These are phyloP conservation scores for Aspergillus asperescens DNA, from an alignment of 495 filamentous ascomycete species.

Conservation along the genomic window DNA sequence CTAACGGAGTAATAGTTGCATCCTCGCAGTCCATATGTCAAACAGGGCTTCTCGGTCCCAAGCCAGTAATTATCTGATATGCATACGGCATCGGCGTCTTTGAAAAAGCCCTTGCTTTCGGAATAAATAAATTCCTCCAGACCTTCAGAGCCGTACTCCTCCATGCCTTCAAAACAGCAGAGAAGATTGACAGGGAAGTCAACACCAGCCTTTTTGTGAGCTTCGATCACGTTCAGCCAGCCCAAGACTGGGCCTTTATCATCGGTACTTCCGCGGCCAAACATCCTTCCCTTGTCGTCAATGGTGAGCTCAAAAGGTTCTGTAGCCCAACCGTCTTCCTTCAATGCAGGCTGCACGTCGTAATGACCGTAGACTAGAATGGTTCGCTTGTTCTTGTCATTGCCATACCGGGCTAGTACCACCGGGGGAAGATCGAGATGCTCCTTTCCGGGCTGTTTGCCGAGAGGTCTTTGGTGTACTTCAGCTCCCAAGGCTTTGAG, in stretches of 20 bases:
- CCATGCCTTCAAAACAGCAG: slow-evolving; percentile 99
- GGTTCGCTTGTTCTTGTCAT: slow-evolving; percentile 83
- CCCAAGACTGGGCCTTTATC: slow-evolving; percentile 98
- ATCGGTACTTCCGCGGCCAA: slow-evolving; percentile 89
- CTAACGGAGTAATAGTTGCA: slow-evolving; percentile 94
- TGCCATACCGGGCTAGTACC: slow-evolving; percentile 84
- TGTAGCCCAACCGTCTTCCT: slow-evolving; percentile 93
- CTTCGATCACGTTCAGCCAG: slow-evolving; percentile 97
- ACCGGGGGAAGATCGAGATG: slow-evolving; percentile 90
- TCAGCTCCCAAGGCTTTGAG: slow-evolving; percentile 76
- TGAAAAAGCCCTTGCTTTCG: slow-evolving; percentile 88
- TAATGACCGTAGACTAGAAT: slow-evolving; percentile 98
- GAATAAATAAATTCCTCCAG: slow-evolving; percentile 88
- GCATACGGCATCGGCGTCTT: slow-evolving; percentile 91
- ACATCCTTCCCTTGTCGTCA: slow-evolving; percentile 89
- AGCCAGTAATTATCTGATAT: slow-evolving; percentile 99
- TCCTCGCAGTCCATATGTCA: slow-evolving; percentile 96
- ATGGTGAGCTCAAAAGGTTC: slow-evolving; percentile 90
- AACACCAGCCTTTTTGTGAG: slow-evolving; percentile 87
- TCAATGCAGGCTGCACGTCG: slow-evolving; percentile 93
- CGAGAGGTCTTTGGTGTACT: slow-evolving; percentile 76
- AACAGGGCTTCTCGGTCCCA: slow-evolving; percentile 92
- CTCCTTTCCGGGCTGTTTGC: slow-evolving; percentile 84
- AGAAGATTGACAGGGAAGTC: slow-evolving; percentile 96
- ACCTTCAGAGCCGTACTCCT: slow-evolving; percentile 96